phyloP scores from a whole-genome alignment of 2,329 filamentous ascomycete genomes.

The Epichloe uncinata region DNA sequence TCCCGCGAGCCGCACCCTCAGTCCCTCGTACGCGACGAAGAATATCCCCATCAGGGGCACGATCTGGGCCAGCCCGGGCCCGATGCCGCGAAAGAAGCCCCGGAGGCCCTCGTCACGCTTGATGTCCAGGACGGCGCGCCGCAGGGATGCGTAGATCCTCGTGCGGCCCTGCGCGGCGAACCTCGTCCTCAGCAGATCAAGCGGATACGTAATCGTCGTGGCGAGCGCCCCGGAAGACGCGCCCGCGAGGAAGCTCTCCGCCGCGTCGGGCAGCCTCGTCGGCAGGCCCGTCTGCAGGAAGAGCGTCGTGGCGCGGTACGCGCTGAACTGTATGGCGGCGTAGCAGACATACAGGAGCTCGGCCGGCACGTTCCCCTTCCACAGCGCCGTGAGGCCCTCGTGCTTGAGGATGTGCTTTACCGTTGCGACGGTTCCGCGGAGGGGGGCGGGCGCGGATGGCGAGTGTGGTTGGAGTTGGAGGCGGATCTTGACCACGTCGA shows the following conservation, averaged over 20 bases:
- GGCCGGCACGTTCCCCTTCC: constrained; percentile 96
- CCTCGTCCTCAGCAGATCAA: constrained; percentile 83
- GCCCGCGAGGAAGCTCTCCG: constrained; percentile 71
- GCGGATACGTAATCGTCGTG: constrained; percentile 76
- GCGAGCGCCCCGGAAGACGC: constrained; percentile 71
- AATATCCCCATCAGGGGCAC: constrained; percentile 96
- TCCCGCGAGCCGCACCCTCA: constrained; percentile 46
- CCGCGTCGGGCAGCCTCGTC: constrained; percentile 44
- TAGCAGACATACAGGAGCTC: constrained; percentile 92
- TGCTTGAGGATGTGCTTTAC: constrained; percentile 61
- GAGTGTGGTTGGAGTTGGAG: constrained; percentile 88
- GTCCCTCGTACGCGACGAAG: constrained; percentile 75
- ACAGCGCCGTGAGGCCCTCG: constrained; percentile 77
- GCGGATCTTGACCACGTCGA: constrained; percentile 96
- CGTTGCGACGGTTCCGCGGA: constrained; percentile 67
- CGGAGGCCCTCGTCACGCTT: constrained; percentile 54
- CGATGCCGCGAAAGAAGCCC: constrained; percentile 82
- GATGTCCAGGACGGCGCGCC: constrained; percentile 59
- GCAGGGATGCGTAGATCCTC: constrained; percentile 63
- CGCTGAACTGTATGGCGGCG: constrained; percentile 76
- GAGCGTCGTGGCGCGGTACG: constrained; percentile 65
- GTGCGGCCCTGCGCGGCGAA: constrained; percentile 88
- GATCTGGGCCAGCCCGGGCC: constrained; percentile 73
- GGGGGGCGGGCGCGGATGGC: constrained; percentile 46
- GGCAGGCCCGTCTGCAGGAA: constrained; percentile 42